Evolutionary conservation across 805 yeast genomes (phyloP), one percentile per base, ranked within the genome.

Genomic region (Yamadazyma tumulicola): DNA sequence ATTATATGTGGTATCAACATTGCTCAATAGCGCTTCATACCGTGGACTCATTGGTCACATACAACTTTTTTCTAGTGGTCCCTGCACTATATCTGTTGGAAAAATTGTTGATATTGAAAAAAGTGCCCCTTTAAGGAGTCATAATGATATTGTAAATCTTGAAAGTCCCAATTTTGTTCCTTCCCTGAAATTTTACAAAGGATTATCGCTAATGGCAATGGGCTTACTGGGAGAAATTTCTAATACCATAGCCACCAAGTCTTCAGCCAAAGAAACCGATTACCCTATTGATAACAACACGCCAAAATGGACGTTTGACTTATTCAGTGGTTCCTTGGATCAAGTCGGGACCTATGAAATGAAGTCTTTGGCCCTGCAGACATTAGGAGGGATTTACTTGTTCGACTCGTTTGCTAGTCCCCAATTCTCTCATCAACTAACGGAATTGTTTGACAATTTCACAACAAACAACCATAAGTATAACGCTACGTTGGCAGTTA

Each of bases 341-440:
- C 73, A 69, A 41, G 60, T 56, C 1, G 74, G 74, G 1, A 31
- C 64, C 8, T 64, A 61, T 39, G 74, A 69, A 38, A 64, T 67
- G 72, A 61, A 54, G 34, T 32, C 53, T 1, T 41, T 68, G 36
- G 49, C 55, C 4, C 48, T 41, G 36, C 48, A 45, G 9, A 55
- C 72, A 4, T 55, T 59, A 39, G 74, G 74, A 0, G 37, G 37
- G 5, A 38, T 67, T 4, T 45, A 45, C 14, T 34, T 64, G 19
- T 43, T 41, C 20, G 69, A 60, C 16, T 47, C 60, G 4, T 67
- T 64, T 33, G 31, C 35, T 6, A 47, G 54, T 1, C 31, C 35
- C 6, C 52, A 53, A 19, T 43, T 43, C 29, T 19, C 24, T 8
- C 13, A 27, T n/a, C 38, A 40, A 27, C n/a, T 40, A 5, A 5